Conservation (phyloP, 2,329 filamentous ascomycete genomes). For the Colletotrichum destructivum region DNA sequence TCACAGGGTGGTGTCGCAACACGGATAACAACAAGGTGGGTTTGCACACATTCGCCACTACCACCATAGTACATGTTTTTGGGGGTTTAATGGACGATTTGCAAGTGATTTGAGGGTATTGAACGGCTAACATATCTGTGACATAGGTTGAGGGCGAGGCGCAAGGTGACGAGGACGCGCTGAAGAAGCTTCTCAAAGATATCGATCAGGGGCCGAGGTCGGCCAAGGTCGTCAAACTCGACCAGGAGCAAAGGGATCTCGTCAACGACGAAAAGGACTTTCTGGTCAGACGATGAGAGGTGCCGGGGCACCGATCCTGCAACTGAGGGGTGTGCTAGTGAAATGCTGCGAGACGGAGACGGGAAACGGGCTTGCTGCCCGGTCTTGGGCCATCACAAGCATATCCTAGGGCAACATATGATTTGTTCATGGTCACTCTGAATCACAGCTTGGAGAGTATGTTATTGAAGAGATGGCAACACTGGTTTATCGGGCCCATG, state of each 20-base stretch:
- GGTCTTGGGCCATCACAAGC: not conserved
- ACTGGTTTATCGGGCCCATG: not conserved
- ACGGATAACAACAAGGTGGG: conserved; percentile 68
- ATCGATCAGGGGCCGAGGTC: conserved; percentile 81
- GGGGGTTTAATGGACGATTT: not conserved
- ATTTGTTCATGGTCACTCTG: not conserved
- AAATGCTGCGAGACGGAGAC: not conserved
- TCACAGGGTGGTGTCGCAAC: conserved; percentile 76
- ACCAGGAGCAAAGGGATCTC: conserved; percentile 76
- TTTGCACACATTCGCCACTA: not conserved
- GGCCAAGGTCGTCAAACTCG: conserved; percentile 81
- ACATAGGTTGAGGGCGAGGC: conserved; percentile 89
- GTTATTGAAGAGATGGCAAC: not conserved
- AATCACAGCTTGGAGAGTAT: too few relatives aligned
- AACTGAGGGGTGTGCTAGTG: too few relatives aligned
- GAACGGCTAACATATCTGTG: conserved; percentile 32
- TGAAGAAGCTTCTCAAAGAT: conserved; percentile 81
- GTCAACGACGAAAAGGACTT: conserved; percentile 80
- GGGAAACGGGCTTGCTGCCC: not conserved
- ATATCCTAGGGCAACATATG: not conserved
- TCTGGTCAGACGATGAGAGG: conserved; percentile 59
- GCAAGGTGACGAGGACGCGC: conserved; percentile 77
- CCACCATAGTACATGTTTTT: not conserved
- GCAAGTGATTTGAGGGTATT: not conserved
- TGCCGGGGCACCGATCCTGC: not conserved